Percentiles rank a stretch among this genome's conserved stretches.
Evolutionary conservation across 2,329 filamentous ascomycete genomes (phyloP).

Genomic region (Aspergillus hortae): DNA sequence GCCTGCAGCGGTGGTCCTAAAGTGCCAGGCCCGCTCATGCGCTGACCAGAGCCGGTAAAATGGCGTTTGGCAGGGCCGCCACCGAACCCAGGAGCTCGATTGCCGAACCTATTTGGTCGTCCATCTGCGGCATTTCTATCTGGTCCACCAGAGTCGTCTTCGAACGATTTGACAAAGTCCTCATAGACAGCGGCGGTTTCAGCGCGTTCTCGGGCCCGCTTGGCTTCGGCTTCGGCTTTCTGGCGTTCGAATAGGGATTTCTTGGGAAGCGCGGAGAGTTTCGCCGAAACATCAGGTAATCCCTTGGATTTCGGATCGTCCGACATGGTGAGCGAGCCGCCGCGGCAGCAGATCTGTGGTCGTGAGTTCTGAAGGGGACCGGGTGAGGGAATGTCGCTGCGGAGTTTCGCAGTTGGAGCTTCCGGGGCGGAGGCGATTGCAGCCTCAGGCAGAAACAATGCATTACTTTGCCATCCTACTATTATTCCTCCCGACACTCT

Average conservation of each 20-base stretch:
- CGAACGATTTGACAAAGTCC: conserved; percentile 75
- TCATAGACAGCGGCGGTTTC: conserved; percentile 84
- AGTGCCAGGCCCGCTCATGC: conserved; percentile 49
- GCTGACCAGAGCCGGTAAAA: conserved; percentile 48
- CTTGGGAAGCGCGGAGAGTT: conserved; percentile 75
- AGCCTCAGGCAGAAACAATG: conserved; percentile 12
- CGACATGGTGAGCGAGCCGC: conserved; percentile 31
- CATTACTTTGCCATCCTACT: background rate
- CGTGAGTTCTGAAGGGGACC: background rate
- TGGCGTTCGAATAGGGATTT: conserved; percentile 86
- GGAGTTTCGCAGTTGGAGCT: conserved; percentile 1
- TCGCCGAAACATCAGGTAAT: conserved; percentile 71
- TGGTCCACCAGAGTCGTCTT: conserved; percentile 36
- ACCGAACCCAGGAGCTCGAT: conserved; percentile 32
- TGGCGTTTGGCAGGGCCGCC: conserved; percentile 57
- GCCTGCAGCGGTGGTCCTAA: conserved; percentile 43
- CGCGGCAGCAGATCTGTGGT: conserved; percentile 17
- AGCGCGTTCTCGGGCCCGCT: conserved; percentile 75
- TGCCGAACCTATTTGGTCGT: conserved; percentile 25
- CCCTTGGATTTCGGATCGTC: conserved; percentile 36
- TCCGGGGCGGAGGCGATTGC: conserved; percentile 15
- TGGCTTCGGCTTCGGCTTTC: conserved; percentile 84
- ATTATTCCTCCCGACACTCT: background rate
- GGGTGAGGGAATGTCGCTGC: background rate
- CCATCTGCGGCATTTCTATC: conserved; percentile 20